A percentile compares a stretch with the other conserved stretches of the same genome.
Conservation (phyloP, 1,284 basidiomycete species). For the Schizophyllum amplum region DNA sequence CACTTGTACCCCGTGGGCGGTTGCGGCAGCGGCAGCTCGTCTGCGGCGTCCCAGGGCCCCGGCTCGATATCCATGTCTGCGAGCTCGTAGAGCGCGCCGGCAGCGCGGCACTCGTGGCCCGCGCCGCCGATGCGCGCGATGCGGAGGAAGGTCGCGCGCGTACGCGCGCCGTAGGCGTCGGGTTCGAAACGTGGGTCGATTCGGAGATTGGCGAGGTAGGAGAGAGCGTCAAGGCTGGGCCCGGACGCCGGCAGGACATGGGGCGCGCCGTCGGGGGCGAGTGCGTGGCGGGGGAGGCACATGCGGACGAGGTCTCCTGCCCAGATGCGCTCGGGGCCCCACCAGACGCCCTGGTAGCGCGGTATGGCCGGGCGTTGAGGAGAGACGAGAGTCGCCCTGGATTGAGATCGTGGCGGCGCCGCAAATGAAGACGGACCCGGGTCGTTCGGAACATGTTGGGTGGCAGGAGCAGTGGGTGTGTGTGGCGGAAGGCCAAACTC, state of each 20-base stretch:
- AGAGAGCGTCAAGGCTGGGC: conserved; percentile 35
- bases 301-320: conserved; percentile 77
- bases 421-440: neutral
- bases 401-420: neutral
- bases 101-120: conserved; percentile 45
- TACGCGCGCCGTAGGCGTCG: conserved; percentile 55
- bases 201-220: conserved; percentile 32
- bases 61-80: conserved; percentile 43
- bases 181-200: conserved; percentile 57
- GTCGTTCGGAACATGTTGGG: neutral
- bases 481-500: neutral
- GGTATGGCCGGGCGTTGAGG: neutral
- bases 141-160: conserved; percentile 28
- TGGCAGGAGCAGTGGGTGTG: neutral
- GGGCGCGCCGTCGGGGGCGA: conserved; percentile 54
- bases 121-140: conserved; percentile 27
- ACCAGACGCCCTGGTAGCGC: conserved; percentile 77
- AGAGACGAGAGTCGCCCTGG: neutral
- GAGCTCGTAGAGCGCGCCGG: conserved; percentile 66
- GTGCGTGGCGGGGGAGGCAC: conserved; percentile 53
- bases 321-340: conserved; percentile 87
- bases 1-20: conserved; percentile 60
- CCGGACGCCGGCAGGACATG: conserved; percentile 53
- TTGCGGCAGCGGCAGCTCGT: conserved; percentile 33
- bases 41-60: conserved; percentile 40